These are phyloP conservation scores for Peronosclerospora sorghi DNA, from an alignment of 352 stramenopile genomes.

Conservation along the genomic window DNA sequence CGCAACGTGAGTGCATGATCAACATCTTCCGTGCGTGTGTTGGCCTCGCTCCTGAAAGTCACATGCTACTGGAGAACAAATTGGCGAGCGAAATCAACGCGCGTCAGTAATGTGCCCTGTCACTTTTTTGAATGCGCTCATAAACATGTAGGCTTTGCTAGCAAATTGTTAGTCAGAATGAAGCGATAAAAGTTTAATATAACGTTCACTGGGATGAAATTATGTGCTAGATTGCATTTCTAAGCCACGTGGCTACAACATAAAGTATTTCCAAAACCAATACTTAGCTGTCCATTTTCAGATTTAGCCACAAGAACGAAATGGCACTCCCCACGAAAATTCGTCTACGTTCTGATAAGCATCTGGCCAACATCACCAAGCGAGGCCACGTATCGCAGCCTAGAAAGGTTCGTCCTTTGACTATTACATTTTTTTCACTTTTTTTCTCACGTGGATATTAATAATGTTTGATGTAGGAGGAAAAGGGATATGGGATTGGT, in stretches of 20 bases:
- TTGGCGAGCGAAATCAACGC: conserved; percentile 70
- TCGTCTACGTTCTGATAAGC: conserved; percentile 79
- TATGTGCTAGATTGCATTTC: no score
- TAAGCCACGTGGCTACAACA: no score
- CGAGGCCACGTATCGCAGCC: conserved; percentile 65
- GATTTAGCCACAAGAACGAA: not conserved
- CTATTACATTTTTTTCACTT: not conserved
- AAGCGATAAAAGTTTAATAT: not conserved
- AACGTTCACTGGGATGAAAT: not conserved
- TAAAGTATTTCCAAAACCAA: no score
- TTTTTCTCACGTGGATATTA: not conserved
- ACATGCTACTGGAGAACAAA: conserved; percentile 98
- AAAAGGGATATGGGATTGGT: conserved; percentile 62
- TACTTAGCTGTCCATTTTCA: no score
- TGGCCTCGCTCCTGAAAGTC: conserved; percentile 93
- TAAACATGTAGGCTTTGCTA: no score
- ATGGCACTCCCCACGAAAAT: conserved; percentile 70
- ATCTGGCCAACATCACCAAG: conserved; percentile 83
- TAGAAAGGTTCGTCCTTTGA: conserved; percentile 43
- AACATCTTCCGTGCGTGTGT: conserved; percentile 98
- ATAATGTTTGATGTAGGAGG: conserved; percentile 27
- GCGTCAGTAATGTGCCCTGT: conserved; percentile 26
- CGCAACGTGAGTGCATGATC: conserved; percentile 95
- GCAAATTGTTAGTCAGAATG: not conserved
- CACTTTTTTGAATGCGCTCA: conserved; percentile 6